Conservation (phyloP, 2,329 filamentous ascomycete genomes). For the Fusarium musae region DNA sequence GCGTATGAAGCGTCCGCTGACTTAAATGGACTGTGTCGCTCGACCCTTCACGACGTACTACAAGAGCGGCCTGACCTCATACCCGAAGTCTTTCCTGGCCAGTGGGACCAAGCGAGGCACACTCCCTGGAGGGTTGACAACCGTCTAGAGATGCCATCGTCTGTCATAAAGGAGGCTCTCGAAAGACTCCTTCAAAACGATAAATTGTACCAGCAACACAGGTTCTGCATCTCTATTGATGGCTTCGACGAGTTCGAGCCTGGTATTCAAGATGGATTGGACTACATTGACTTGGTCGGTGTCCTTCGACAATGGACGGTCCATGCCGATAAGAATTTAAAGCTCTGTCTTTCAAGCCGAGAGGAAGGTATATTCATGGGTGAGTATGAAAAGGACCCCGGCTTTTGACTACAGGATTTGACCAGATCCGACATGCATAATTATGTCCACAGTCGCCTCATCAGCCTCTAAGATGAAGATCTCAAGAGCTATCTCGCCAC, state of each 20-base stretch:
- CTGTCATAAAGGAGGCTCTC: fast-evolving
- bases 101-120: fast-evolving
- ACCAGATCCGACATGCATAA: background rate
- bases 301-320: background rate
- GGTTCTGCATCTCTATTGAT: background rate
- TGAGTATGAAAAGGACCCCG: fast-evolving
- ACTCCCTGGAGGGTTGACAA: fast-evolving
- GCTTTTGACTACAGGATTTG: background rate
- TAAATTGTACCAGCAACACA: fast-evolving
- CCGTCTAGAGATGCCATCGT: fast-evolving
- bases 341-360: background rate
- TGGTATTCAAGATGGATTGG: background rate
- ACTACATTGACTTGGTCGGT: background rate
- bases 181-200: fast-evolving
- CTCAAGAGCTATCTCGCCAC: fast-evolving
- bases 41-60: fast-evolving
- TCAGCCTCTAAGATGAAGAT: fast-evolving
- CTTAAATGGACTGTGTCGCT: background rate
- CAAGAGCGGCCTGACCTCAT: background rate
- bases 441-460: background rate
- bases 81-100: fast-evolving
- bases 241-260: background rate
- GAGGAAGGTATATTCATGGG: background rate
- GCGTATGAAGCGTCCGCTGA: no score
- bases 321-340: fast-evolving